Conservation (phyloP, 495 filamentous ascomycete species). For the Aspergillus coremiiformis region DNA sequence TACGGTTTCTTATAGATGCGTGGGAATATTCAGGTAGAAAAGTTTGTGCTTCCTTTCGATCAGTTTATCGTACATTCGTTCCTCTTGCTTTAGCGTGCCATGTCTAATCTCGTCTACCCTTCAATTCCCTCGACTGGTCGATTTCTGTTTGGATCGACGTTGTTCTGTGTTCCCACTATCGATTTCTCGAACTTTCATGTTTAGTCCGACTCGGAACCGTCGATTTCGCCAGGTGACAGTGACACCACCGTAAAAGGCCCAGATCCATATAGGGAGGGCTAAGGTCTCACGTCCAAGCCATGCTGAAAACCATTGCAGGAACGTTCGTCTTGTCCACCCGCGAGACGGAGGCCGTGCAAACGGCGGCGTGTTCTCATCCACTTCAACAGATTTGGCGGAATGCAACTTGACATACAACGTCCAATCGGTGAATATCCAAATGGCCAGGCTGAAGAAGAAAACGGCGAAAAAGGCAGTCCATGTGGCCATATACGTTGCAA, state of each 20-base stretch:
- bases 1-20: slow-evolving; percentile 1
- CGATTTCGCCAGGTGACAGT: slow-evolving; percentile 83
- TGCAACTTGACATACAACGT: slow-evolving; percentile 68
- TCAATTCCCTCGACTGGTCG: slow-evolving; percentile 2
- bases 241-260: slow-evolving; percentile 75
- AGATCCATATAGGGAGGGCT: slow-evolving; percentile 79
- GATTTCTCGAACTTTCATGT: slow-evolving; percentile 68
- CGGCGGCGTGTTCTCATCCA: slow-evolving; percentile 62
- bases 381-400: slow-evolving; percentile 57
- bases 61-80: background rate
- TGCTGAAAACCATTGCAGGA: slow-evolving; percentile 65
- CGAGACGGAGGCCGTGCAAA: slow-evolving; percentile 50
- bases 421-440: slow-evolving; percentile 72
- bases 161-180: slow-evolving; percentile 8
- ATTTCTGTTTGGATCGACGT: background rate
- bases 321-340: slow-evolving; percentile 39
- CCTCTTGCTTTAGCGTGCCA: background rate
- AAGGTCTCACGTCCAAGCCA: slow-evolving; percentile 82
- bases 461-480: slow-evolving; percentile 60
- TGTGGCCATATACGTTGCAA: slow-evolving; percentile 35
- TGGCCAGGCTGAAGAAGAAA: slow-evolving; percentile 57
- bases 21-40: background rate
- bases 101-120: slow-evolving; percentile 24
- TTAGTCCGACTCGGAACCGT: slow-evolving; percentile 68
- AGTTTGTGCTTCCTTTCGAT: slow-evolving; percentile 1